Base-by-base conservation (phyloP, 2,329 filamentous ascomycete species). In the Lasiodiplodia gonubiensis region DNA sequence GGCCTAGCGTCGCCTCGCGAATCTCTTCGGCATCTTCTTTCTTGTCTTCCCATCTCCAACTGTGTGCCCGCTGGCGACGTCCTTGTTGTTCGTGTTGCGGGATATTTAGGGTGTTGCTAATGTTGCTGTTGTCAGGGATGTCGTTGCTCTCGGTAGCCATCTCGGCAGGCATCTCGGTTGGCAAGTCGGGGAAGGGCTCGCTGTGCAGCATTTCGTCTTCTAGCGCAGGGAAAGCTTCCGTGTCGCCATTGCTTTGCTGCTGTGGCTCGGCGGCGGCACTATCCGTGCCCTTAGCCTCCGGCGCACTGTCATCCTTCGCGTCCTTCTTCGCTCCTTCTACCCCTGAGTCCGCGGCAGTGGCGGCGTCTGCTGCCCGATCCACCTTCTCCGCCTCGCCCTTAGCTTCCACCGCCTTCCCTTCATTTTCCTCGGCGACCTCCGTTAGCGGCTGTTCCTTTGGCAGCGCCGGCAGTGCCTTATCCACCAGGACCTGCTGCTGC, bases 1-100 rank as follows among this genome's bases (percentile, higher is more conserved):
- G 83, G 66, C 83, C 75, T 35, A 85, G 70, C 69, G 79, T 83
- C 16, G 81, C 82, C 64, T 81, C 78, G 66, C 74, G 74, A n/a
- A 75, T 33, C 59, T 70, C 69, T 27, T 72, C 72, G 39, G 68
- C 71, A 42, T 70, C 67, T 52, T 67, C 42, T 30, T 72, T 70
- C 51, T 67, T 67, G 66, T 49, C 63, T 2, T 60, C 57, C 18
- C 39, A 12, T 11, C 53, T 23, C 53, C 53, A 37, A n/a, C 53
- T 57, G 18, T 2, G 5, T 5, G 49, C 27, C 5, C 51, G 25
- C 42, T 18, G 21, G 5, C 42, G 42, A 4, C 42, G 42, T 18
- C 18, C 18, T 21, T 46, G 18, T n/a, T 21, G 42, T n/a, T 46
- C 18, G 42, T 46, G 21, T 18, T 46, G 42, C n/a, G 21, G 42